Evolutionary conservation across 1,139 yeast species (phyloP), one percentile per base, ranked within the genome.

Genomic region (Magnusiomyces tetraspermus): DNA sequence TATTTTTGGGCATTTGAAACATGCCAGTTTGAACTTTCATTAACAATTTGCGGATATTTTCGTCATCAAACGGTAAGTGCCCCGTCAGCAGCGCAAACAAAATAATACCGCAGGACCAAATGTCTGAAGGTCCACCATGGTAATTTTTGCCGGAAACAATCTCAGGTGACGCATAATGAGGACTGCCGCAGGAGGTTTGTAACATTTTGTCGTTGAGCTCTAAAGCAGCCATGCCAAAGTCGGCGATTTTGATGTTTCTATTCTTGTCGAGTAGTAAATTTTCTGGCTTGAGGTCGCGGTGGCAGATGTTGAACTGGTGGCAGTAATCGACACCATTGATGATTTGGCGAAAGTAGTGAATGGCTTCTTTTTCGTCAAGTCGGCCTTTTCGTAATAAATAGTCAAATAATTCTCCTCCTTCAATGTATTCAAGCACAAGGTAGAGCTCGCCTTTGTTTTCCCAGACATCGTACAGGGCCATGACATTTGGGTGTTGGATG

Each of bases 211-310:
- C 95, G 24, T 40, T 31, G 42, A 95, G 83, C 68, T 92, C 98
- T 49, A 92, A 73, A 1, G 98, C 98, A n/a, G 99, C 98, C 98
- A 92, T 94, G 42, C 99, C 99, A 67, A 92, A 92, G 71, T 92
- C 99, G 17, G 99, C 98, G 61, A 92, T 90, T 67, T 92, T 92
- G 69, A 92, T 89, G 67, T 87, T 89, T 59, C 84, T 80, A 67
- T 87, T 79, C 67, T 85, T 83, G 71, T 94, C 98, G 48, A 92
- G 74, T 49, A 92, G 73, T 60, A 92, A 75, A 69, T 92, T 92
- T 67, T 92, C 99, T 0, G 98, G 98, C 67, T 92, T 92, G 64
- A 92, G 76, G 67, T 92, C 99, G 58, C 99, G 81, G 68, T 92
- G 99, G 65, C 49, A 74, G 61, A 92, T 92, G 66, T 92, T 92